Base-by-base conservation (phyloP, 306 rosid species). In the cucumber (Cucumis sativus) region DNA sequence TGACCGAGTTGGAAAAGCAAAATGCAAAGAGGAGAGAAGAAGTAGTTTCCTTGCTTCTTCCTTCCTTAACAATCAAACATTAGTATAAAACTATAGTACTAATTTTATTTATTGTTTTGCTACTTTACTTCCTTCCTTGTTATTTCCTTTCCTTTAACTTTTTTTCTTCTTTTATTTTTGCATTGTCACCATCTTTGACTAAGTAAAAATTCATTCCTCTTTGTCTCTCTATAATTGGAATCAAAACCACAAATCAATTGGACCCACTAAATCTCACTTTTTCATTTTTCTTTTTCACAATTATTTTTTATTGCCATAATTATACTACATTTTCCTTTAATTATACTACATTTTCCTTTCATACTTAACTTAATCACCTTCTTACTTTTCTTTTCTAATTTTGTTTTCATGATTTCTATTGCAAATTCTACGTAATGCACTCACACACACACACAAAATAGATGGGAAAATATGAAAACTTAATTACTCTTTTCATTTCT, bases 261-360 rank as follows among this genome's bases (percentile, higher is more conserved):
- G 75, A 14, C 75, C 58, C 75, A 70, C 59, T 55, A 3, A 70
- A 47, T 70, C 75, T 15, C 56, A 68, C 74, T 18, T 65, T 65
- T 65, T 16, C 7, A 6, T 16, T 52, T 52, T 52, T 47, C 0
- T 47, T 52, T 33, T 33, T 68, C 52, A 20, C 11, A 39, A 67
- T 69, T 69, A 13, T 21, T 13, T 45, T 43, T 3, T 43, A 11
- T 12, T 69, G 13, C 35, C 14, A 11, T 68, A 41, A 5, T 5
- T 39, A 37, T 40, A 66, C 4, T 66, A 43, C 49, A 43, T 39
- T 39, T 39, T 33, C 37, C 37, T 33, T 33, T 33, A 33, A 33
- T 5, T 39, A 37, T 40, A 66, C 4, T 66, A 43, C 49, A 43
- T 39, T 39, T 39, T 33, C 37, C 37, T 33, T 33, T 33, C 3